Conservation (phyloP, 2,329 filamentous ascomycete genomes). For the Pleomassaria siparia region DNA sequence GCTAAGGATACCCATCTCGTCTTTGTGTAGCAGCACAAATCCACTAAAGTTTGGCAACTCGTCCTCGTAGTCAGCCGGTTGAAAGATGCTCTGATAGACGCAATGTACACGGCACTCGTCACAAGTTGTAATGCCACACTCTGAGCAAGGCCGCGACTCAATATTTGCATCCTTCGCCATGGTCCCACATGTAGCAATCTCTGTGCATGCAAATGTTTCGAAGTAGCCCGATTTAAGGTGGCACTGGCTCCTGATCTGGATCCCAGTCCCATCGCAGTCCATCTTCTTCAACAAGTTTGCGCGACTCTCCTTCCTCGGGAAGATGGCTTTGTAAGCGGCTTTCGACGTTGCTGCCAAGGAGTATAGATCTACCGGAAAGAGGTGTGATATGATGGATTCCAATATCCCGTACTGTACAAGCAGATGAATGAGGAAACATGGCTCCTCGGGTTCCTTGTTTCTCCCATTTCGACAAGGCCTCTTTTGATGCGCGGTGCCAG, state of each 20-base stretch:
- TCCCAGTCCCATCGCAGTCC: constrained; percentile 28
- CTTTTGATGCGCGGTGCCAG: background rate
- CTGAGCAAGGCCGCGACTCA: constrained; percentile 26
- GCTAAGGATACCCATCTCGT: constrained; percentile 33
- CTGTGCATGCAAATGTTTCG: constrained; percentile 21
- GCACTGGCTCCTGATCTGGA: constrained; percentile 19
- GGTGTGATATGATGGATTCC: constrained; percentile 21
- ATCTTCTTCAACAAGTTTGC: constrained; percentile 29
- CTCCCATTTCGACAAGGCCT: background rate
- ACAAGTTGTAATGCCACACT: constrained; percentile 34
- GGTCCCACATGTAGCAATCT: constrained; percentile 27
- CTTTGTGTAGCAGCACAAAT: constrained; percentile 26
- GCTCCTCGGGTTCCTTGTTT: background rate
- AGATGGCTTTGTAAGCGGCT: constrained; percentile 23
- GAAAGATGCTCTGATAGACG: constrained; percentile 35
- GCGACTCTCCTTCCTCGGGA: constrained; percentile 25
- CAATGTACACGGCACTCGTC: constrained; percentile 40
- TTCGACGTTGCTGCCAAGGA: constrained; percentile 33
- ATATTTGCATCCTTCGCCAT: constrained; percentile 5
- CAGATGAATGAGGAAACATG: constrained; percentile 20
- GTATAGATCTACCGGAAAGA: constrained; percentile 30
- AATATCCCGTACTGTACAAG: constrained; percentile 34
- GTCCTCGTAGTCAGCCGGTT: constrained; percentile 23
- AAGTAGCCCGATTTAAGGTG: constrained; percentile 30
- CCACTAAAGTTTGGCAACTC: constrained; percentile 36